Evolutionary conservation across 2,329 filamentous ascomycete genomes (phyloP), one percentile per base, ranked within the genome.

Genomic region (Purpureocillium takamizusanense): DNA sequence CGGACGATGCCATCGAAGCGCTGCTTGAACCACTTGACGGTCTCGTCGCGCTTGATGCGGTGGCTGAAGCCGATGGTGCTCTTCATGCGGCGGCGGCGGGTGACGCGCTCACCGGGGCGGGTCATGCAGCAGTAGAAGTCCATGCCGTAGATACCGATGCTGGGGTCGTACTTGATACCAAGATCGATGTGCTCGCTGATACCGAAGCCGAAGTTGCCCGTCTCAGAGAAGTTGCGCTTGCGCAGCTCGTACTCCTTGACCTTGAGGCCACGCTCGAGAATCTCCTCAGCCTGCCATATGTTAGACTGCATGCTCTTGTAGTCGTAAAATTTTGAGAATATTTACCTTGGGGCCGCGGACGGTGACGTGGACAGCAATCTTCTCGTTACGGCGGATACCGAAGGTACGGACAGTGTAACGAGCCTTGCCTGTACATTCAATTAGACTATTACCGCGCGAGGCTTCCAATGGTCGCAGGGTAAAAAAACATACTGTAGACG

Each of bases 81-180:
- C 81, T 94, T 85, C 74, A 75, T 81, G 62, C 90, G 87, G 67
- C 90, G 84, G 65, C 92, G 88, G 77, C 88, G 90, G 67, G 86
- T 84, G 66, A 98, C 87, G 67, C 92, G 89, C 81, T 95, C 89
- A 75, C 92, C 92, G 61, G 90, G 92, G 63, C 92, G 89, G 77
- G 88, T 95, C 92, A 98, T 98, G 87, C 90, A 97, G 86, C 83
- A 89, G 85, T 95, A 98, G 76, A 98, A 98, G 76, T 98, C 92
- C 92, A 98, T 98, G 69, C 92, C 89, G 79, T 95, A 95, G 70
- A 95, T 95, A 82, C 89, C 89, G 59, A 95, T 95, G 51, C 79
- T 84, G 51, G 89, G 89, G 76, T 95, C 89, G 78, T 95, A 95
- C 83, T 98, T 98, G 86, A 98, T 98, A 64, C 92, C 92, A 62